Evolutionary conservation across 495 filamentous ascomycete species (phyloP), one percentile per base, ranked within the genome.

Genomic region (Lentithecium fluviatile): DNA sequence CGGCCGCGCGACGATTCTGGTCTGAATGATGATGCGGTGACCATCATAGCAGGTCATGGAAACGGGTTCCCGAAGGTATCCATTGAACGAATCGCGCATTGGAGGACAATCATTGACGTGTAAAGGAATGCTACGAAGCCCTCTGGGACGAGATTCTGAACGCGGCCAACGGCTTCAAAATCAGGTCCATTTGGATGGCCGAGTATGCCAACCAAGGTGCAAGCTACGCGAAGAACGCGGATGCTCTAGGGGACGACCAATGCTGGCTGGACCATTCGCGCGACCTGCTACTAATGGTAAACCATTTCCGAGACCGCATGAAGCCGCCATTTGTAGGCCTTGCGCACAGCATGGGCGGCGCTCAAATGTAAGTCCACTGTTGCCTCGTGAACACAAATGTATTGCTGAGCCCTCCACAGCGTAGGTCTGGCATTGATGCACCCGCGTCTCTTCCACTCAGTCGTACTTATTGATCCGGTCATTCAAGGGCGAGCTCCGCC

Each of bases 291-390:
- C 82, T 89, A 63, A 80, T 96, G 69, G 80, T 94, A 73, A 96
- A 96, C 73, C 77, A 82, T 43, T 91, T 95, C 73, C 87, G 89
- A 36, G 74, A 79, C 6, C 73, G 87, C 52, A 95, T 97, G 87
- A 83, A 87, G 1, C 85, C 88, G 10, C 93, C 93, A 6, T 72
- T 96, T 13, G 75, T 96, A 52, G 93, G 92, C 23, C 70, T 97
- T 3, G 93, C 91, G n/a, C 93, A 97, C 74, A 92, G 88, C 69
- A 86, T 90, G 78, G 93, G 93, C 67, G 90, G 81, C 59, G 82
- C 82, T 68, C 81, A 88, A 49, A 80, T 90, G 60, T 62, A 47
- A 45, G 47, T 32, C 3, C 4, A 10, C 29, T 32, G 10, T 4
- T 32, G 10, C 29, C 29, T 32, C 10, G 29, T 32, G n/a, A n/a